Evolutionary conservation across 192 early-diverging fungal genomes (phyloP).

Genomic region (Helicostylum pulchrum): DNA sequence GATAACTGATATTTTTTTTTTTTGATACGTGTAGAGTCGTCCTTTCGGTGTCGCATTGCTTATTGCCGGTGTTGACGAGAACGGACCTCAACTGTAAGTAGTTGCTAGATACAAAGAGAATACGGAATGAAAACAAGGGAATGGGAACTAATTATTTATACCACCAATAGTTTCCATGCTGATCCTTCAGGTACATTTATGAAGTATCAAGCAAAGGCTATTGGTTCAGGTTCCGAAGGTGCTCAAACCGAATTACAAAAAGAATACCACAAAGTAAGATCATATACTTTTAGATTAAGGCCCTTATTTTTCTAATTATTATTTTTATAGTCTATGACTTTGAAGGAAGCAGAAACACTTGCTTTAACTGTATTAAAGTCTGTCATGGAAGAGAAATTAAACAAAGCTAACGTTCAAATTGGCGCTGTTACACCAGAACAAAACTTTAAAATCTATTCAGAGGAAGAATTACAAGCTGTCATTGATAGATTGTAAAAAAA

Average conservation of each 20-base stretch:
- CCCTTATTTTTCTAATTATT: background rate
- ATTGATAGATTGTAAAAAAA: conserved; percentile 65
- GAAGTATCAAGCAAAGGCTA: conserved; percentile 95
- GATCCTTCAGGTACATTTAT: conserved; percentile 98
- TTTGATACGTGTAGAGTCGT: conserved; percentile 61
- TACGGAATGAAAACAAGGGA: background rate
- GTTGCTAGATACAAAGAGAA: background rate
- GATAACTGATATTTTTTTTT: background rate
- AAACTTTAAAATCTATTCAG: conserved; percentile 78
- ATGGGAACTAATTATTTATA: background rate
- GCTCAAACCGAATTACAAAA: conserved; percentile 97
- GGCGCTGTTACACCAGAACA: conserved; percentile 78
- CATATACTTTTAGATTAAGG: background rate
- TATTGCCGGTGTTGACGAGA: conserved; percentile 96
- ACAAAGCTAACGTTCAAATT: conserved; percentile 91
- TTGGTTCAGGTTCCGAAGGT: conserved; percentile 98
- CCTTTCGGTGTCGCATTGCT: conserved; percentile 99
- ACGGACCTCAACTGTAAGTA: conserved; percentile 92
- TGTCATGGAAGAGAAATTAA: conserved; percentile 99
- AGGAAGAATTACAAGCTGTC: conserved; percentile 77
- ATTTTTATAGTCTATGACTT: conserved; percentile 63
- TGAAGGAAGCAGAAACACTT: conserved; percentile 84
- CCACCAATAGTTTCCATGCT: conserved; percentile 72
- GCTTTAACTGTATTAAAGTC: conserved; percentile 96
- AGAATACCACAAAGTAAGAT: conserved; percentile 82